Percentiles rank a stretch among this genome's conserved stretches.
Evolutionary conservation across 1,284 basidiomycete genomes (phyloP).

Genomic region (Trichosporon ovoides): DNA sequence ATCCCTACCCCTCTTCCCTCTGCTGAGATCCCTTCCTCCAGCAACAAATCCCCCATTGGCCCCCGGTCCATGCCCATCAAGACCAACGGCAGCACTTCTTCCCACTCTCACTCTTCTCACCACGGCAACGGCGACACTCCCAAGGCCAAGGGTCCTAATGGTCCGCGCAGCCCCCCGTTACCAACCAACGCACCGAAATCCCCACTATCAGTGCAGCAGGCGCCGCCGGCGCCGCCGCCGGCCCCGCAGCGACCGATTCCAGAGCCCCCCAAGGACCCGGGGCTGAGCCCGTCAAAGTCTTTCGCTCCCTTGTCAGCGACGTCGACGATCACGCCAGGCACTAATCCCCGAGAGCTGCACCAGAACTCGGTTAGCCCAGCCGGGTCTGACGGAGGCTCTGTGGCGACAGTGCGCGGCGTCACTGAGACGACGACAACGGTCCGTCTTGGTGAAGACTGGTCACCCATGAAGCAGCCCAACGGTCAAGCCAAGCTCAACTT

Average conservation of each 20-base stretch:
- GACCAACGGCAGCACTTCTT: not conserved
- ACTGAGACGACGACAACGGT: not conserved
- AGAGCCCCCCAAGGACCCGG: not conserved
- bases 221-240: not conserved
- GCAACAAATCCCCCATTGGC: not conserved
- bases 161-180: not conserved
- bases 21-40: not conserved
- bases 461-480: not conserved
- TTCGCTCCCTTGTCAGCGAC: not conserved
- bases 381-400: slow-evolving; percentile 15
- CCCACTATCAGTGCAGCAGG: not conserved
- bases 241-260: not conserved
- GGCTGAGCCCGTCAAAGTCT: not conserved
- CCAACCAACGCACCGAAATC: not conserved
- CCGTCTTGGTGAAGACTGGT: not conserved
- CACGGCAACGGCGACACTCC: not conserved
- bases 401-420: slow-evolving; percentile 14
- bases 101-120: not conserved
- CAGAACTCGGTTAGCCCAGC: slow-evolving; percentile 17
- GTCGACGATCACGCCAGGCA: not conserved
- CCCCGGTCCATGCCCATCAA: not conserved
- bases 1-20: not conserved
- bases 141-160: not conserved
- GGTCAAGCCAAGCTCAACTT: slow-evolving; percentile 25
- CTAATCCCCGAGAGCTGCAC: slow-evolving; percentile 4